A percentile compares a stretch with the other conserved stretches of the same genome.
phyloP scores from a whole-genome alignment of 768 basidiomycete genomes.

The Phlebiopsis flavidoalba region DNA sequence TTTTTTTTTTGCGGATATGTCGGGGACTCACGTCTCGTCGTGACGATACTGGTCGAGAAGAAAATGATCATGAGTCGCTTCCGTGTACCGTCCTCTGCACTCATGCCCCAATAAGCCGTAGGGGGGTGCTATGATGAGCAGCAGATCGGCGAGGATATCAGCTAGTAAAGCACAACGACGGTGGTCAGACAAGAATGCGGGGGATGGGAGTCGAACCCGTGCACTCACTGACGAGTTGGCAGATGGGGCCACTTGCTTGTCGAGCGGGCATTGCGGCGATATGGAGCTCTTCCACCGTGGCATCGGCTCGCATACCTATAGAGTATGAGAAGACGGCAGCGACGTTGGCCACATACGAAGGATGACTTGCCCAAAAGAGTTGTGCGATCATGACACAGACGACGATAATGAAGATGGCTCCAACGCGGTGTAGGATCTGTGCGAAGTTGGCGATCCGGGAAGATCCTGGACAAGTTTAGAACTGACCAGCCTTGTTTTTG shows the following conservation, averaged over 20 bases:
- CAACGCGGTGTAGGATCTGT: slow-evolving; percentile 24
- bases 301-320: slow-evolving; percentile 38
- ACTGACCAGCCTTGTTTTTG: slow-evolving; percentile 9
- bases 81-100: slow-evolving; percentile 32
- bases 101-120: slow-evolving; percentile 41
- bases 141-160: slow-evolving; percentile 39
- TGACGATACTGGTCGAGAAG: slow-evolving; percentile 37
- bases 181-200: neutral
- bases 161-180: slow-evolving; percentile 28
- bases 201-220: neutral
- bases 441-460: slow-evolving; percentile 10
- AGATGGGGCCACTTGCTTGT: slow-evolving; percentile 42
- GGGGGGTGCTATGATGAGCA: slow-evolving; percentile 39
- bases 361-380: slow-evolving; percentile 7
- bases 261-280: slow-evolving; percentile 38
- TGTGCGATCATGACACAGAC: slow-evolving; percentile 28
- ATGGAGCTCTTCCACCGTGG: slow-evolving; percentile 32
- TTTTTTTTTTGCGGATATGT: no score
- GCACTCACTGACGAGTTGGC: slow-evolving; percentile 47
- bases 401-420: slow-evolving; percentile 34
- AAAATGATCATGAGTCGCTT: slow-evolving; percentile 49
- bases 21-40: slow-evolving; percentile 14
- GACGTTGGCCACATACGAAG: neutral
- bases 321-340: slow-evolving; percentile 2
- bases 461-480: neutral